Conservation (phyloP, 2,329 filamentous ascomycete species). For the Xylariaceae sp. region DNA sequence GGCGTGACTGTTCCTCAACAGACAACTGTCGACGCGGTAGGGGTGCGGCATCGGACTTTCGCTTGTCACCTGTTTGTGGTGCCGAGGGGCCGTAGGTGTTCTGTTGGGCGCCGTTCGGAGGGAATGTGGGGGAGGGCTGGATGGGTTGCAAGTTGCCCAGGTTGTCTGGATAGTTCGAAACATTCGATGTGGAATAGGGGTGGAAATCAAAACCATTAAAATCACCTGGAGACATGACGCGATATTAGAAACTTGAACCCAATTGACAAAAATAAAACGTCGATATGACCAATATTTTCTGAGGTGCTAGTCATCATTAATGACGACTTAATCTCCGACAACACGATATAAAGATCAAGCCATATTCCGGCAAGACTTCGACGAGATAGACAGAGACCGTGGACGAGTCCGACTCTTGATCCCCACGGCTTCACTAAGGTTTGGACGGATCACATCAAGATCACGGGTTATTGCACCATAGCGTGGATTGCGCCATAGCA, state of each 20-base stretch:
- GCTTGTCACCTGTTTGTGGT: constrained; percentile 45
- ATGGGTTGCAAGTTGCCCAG: constrained; percentile 51
- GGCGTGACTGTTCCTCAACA: constrained; percentile 71
- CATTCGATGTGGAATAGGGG: constrained; percentile 53
- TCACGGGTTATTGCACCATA: constrained; percentile 68
- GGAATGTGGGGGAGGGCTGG: constrained; percentile 54
- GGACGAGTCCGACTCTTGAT: constrained; percentile 29
- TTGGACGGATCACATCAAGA: constrained; percentile 40
- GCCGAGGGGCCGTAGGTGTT: constrained; percentile 38
- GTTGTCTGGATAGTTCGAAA: constrained; percentile 49
- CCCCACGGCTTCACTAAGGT: constrained; percentile 14
- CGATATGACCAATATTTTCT: constrained; percentile 25
- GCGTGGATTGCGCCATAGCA: constrained; percentile 41
- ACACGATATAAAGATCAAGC: constrained; percentile 27
- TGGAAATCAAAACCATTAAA: constrained; percentile 61
- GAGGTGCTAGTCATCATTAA: constrained; percentile 34
- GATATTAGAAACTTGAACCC: constrained; percentile 43
- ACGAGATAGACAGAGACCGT: constrained; percentile 17
- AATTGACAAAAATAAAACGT: constrained; percentile 32
- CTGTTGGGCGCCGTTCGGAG: constrained; percentile 42
- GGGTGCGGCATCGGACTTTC: constrained; percentile 47
- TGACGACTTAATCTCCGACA: constrained; percentile 33
- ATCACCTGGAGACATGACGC: constrained; percentile 58
- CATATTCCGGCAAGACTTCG: constrained; percentile 27
- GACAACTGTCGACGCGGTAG: constrained; percentile 50